Evolutionary conservation across 805 yeast genomes (phyloP), one percentile per base, ranked within the genome.

Genomic region (Blastobotrys mokoenaii): DNA sequence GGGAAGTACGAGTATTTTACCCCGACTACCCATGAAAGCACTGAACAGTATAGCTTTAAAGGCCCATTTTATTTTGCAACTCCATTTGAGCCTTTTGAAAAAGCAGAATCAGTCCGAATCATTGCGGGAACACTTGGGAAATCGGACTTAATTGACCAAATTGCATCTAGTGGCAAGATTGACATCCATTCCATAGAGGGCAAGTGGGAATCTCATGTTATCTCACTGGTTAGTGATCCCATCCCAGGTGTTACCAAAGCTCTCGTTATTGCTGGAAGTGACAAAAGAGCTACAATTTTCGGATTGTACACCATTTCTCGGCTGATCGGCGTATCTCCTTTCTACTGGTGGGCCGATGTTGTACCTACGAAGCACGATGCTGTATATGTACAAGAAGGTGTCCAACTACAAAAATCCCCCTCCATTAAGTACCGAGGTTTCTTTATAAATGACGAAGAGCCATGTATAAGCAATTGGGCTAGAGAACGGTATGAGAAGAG

Each of bases 241-340:
- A 14, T 45, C 7, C 34, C 33, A 3, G 42, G 44, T 10, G 51
- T 45, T 2, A 9, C 34, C 5, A 22, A 34, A 15, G 53, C 53
- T 3, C 25, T 50, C 16, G 51, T 47, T 12, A 47, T 50, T 38
- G 49, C 43, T 22, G 53, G 53, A 14, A 39, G 45, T 25, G 53
- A 47, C 40, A 45, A 42, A 29, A 35, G 52, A 25, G 52, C 48
- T 27, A 44, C 52, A 4, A 46, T 45, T 5, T 49, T 38, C 36
- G 52, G 52, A 20, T 8, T 49, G 15, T 49, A 49, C 27, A 46
- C 44, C 18, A 43, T 49, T 15, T 49, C 50, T 14, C 43, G 43
- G 45, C 50, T 46, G 33, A 49, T 49, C 29, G 52, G 52, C 6
- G 50, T 49, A 3, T 49, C 52, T 11, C 52, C 52, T 16, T 44